Evolutionary conservation across 352 stramenopile species (phyloP), one percentile per base, ranked within the genome.

Genomic region (Pythium brachiatum): DNA sequence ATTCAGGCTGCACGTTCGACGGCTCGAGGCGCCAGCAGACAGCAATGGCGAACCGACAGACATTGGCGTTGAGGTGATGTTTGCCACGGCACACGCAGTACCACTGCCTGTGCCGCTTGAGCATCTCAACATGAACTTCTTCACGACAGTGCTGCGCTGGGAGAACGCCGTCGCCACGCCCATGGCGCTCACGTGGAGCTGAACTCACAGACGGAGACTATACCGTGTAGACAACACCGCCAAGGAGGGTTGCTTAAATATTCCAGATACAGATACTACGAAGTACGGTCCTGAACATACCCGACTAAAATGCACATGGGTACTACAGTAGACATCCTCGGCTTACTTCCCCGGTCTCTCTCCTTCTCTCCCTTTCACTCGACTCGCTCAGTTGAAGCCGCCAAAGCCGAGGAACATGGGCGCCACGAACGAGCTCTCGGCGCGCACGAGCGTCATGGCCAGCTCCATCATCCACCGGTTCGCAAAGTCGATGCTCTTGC

Each of bases 391-490:
- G 8, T 21, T 34, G 38, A 62, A 60, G 36, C 27, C 47, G 21
- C 47, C 38, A 6, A 38, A 41, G 21, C 48, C 36, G 20, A 72
- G 43, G 16, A 72, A 72, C 16, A 72, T 44, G 16, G 65, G 65
- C 29, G 54, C 43, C 36, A 72, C 65, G 23, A 72, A 72, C 27
- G 65, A 60, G 48, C 65, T 72, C 55, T 72, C 65, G 20, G 65
- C 65, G 7, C 65, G 65, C 38, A 72, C 54, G 9, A 72, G 53
- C 23, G 65, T 72, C 50, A 72, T 61, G 21, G 59, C 65, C 21
- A 72, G 46, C 36, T 72, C 65, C 59, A 72, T 67, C 65, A 72
- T 72, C 65, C 65, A 72, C 2, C 64, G 57, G 53, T 70, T 70
- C 18, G 53, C 64, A 43, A 70, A 70, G 31, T 56, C 57, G 43